These are phyloP conservation scores for Raffaelea arxii DNA, from an alignment of 2,329 filamentous ascomycete genomes.

Conservation along the genomic window DNA sequence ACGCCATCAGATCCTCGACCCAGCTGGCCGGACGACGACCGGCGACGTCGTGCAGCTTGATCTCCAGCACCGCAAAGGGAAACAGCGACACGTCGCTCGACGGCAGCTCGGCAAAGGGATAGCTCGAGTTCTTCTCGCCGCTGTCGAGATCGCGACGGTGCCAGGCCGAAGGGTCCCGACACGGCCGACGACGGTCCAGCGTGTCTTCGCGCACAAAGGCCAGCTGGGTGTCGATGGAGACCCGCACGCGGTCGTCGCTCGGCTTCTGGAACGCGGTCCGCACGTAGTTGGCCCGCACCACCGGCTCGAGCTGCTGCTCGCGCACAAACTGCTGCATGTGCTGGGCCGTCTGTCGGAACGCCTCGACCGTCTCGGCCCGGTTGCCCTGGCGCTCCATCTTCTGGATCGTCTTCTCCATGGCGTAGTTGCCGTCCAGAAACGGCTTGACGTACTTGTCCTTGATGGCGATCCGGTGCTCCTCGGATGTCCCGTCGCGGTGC, in stretches of 20 bases:
- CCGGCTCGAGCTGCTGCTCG: slow-evolving; percentile 67
- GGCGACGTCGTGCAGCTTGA: slow-evolving; percentile 68
- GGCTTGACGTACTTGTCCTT: slow-evolving; percentile 90
- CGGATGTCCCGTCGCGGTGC: slow-evolving; percentile 63
- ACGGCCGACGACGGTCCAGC: slow-evolving; percentile 74
- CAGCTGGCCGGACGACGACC: slow-evolving; percentile 66
- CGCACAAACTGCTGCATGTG: slow-evolving; percentile 74
- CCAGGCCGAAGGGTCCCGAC: slow-evolving; percentile 81
- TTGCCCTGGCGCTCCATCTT: slow-evolving; percentile 76
- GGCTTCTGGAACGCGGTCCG: slow-evolving; percentile 96
- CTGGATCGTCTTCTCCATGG: slow-evolving; percentile 80
- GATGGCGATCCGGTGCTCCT: slow-evolving; percentile 71
- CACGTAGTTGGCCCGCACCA: slow-evolving; percentile 85
- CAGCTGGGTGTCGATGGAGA: slow-evolving; percentile 87
- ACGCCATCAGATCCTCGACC: slow-evolving; percentile 85
- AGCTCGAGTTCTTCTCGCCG: slow-evolving; percentile 67
- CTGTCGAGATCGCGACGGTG: slow-evolving; percentile 86
- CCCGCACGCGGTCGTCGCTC: slow-evolving; percentile 77
- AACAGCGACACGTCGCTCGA: slow-evolving; percentile 88
- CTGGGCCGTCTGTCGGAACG: slow-evolving; percentile 61
- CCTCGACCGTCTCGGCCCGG: slow-evolving; percentile 53
- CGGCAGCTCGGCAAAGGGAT: slow-evolving; percentile 78
- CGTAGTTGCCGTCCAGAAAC: slow-evolving; percentile 79
- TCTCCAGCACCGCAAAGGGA: slow-evolving; percentile 82
- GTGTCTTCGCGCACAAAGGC: slow-evolving; percentile 75